A percentile compares a stretch with the other conserved stretches of the same genome.
Evolutionary conservation across 371 early-diverging fungal species (phyloP).

Genomic region (Chytridiales sp.): DNA sequence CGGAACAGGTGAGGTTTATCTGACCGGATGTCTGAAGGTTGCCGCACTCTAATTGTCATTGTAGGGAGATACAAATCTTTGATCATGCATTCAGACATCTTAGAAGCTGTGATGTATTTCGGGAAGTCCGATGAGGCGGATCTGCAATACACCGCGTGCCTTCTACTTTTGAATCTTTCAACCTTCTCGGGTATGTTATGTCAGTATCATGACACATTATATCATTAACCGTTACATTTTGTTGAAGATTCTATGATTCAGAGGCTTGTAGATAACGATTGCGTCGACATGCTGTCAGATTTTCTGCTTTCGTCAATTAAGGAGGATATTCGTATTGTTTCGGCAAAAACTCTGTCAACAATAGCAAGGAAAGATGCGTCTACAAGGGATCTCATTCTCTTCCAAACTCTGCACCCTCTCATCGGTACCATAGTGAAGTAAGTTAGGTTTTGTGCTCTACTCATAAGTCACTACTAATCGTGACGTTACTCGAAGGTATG

Average conservation of each 20-base stretch:
- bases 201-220: background rate
- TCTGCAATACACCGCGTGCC: slow-evolving; percentile 46
- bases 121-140: slow-evolving; percentile 39
- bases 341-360: slow-evolving; percentile 40
- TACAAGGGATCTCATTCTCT: slow-evolving; percentile 5
- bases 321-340: slow-evolving; percentile 34
- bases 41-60: background rate
- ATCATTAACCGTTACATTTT: slow-evolving; percentile 6
- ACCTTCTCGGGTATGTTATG: slow-evolving; percentile 36
- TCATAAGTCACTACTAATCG: no score
- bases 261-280: slow-evolving; percentile 27
- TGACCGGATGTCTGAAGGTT: background rate
- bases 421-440: slow-evolving; percentile 14
- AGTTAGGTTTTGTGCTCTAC: no score
- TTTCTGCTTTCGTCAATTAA: slow-evolving; percentile 15
- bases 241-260: no score
- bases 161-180: slow-evolving; percentile 43
- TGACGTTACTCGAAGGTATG: no score
- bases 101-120: slow-evolving; percentile 29
- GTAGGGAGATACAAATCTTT: slow-evolving; percentile 18
- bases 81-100: slow-evolving; percentile 28
- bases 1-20: slow-evolving; percentile 24
- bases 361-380: slow-evolving; percentile 33
- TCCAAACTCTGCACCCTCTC: slow-evolving; percentile 4
- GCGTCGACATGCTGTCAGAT: slow-evolving; percentile 26